phyloP scores from a whole-genome alignment of 139 green algal genomes.

The Picochlorum costavermella region DNA sequence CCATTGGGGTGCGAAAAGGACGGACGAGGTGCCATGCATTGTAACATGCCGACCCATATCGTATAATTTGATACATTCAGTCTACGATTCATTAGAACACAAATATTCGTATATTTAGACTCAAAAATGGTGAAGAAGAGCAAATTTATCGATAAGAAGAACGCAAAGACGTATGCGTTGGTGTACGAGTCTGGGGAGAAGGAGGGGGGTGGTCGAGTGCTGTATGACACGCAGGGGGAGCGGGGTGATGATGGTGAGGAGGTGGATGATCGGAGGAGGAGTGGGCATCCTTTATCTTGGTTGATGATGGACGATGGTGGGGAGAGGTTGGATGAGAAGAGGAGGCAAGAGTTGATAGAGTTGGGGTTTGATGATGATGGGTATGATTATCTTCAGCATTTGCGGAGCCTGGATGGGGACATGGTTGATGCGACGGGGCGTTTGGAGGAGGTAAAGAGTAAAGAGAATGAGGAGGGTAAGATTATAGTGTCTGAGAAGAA shows the following conservation, averaged over 20 bases:
- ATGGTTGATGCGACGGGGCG: constrained; percentile 13
- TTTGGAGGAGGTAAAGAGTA: neutral
- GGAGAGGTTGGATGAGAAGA: constrained; percentile 29
- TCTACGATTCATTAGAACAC: neutral
- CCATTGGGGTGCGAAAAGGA: too few relatives aligned
- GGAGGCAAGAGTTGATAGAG: constrained; percentile 57
- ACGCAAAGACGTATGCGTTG: constrained; percentile 59
- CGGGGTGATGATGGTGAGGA: constrained; percentile 1
- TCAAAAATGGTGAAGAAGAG: constrained; percentile 48
- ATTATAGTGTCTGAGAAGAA: neutral
- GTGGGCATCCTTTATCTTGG: constrained; percentile 37
- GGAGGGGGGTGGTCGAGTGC: constrained; percentile 18
- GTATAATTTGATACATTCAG: neutral
- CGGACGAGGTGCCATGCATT: too few relatives aligned
- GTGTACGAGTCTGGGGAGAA: constrained; percentile 36
- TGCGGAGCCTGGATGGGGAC: constrained; percentile 41
- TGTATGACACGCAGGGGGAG: constrained; percentile 25
- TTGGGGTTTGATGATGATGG: constrained; percentile 90
- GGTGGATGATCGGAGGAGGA: constrained; percentile 8
- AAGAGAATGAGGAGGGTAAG: neutral
- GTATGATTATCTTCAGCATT: constrained; percentile 91
- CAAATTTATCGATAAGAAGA: constrained; percentile 82
- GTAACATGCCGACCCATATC: too few relatives aligned
- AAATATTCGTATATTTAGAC: neutral
- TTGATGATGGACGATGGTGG: constrained; percentile 27